Evolutionary conservation across 2,329 filamentous ascomycete species (phyloP).

Genomic region (Amesomyces nigricolor): DNA sequence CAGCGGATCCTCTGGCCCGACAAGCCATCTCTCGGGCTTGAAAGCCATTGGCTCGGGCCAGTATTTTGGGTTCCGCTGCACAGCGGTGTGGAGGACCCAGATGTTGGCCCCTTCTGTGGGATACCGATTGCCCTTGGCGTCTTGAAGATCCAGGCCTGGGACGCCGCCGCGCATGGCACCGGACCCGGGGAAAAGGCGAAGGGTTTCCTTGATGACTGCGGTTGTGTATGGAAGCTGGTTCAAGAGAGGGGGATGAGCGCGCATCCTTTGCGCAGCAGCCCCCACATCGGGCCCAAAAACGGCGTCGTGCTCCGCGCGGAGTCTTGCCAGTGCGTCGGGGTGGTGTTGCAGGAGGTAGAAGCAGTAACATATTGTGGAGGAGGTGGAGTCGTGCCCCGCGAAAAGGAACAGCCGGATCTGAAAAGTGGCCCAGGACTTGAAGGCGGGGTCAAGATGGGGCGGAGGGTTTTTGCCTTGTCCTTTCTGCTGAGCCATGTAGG

Average conservation of each 20-base stretch:
- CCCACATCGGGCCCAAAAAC: background rate
- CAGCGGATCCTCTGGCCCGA: conserved; percentile 19
- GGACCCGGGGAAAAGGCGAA: conserved; percentile 31
- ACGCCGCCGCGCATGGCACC: conserved; percentile 25
- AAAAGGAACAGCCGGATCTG: background rate
- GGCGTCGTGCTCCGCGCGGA: background rate
- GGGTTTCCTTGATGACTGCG: conserved; percentile 34
- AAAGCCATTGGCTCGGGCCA: conserved; percentile 31
- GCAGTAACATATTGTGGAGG: background rate
- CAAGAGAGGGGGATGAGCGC: background rate
- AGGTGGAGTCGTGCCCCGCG: background rate
- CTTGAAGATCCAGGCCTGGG: conserved; percentile 29
- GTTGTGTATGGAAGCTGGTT: conserved; percentile 25
- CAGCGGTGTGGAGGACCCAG: conserved; percentile 28
- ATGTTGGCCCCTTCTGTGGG: conserved; percentile 31
- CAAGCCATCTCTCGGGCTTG: conserved; percentile 36
- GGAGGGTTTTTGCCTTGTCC: too few relatives aligned
- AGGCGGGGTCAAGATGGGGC: background rate
- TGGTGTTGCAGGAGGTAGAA: background rate
- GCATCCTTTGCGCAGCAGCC: background rate
- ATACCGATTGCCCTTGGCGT: conserved; percentile 41
- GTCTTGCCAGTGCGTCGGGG: background rate
- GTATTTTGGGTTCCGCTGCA: conserved; percentile 31
- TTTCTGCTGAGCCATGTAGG: background rate
- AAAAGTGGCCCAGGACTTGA: background rate